Conservation (phyloP, 306 rosid species). For the Castanopsis chinensis region DNA sequence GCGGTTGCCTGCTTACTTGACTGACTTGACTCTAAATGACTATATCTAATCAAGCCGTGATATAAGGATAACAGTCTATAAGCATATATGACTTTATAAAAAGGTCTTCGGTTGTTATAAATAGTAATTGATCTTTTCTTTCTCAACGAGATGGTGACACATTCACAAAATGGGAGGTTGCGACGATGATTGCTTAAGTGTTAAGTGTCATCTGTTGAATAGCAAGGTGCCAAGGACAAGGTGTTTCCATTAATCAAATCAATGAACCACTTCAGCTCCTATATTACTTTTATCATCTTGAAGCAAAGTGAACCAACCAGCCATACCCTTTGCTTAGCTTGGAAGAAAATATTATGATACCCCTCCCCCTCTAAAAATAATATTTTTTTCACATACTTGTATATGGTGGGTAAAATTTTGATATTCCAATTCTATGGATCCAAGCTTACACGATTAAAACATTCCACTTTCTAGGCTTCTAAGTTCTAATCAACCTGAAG, state of each 20-base stretch:
- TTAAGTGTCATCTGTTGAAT: no score
- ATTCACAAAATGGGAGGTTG: no score
- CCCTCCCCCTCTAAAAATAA: no score
- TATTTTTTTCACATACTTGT: no score
- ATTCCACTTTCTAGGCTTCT: no score
- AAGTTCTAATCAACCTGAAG: no score
- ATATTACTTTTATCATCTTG: background rate
- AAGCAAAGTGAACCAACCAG: slow-evolving; percentile 8
- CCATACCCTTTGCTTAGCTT: background rate
- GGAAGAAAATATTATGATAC: background rate
- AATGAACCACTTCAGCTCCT: background rate
- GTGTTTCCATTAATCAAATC: background rate
- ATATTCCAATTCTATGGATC: no score
- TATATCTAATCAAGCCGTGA: background rate
- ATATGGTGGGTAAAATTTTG: no score
- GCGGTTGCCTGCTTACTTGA: background rate
- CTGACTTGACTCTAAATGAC: background rate
- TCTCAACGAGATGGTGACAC: no score
- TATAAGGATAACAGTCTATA: background rate
- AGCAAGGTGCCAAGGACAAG: no score
- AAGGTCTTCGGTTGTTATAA: background rate
- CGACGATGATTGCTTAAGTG: no score
- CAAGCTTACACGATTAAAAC: no score
- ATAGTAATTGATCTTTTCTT: background rate
- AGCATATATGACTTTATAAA: background rate